Evolutionary conservation across 202 grass and related monocot species (phyloP).

Genomic region (Tripidium arundinaceum): DNA sequence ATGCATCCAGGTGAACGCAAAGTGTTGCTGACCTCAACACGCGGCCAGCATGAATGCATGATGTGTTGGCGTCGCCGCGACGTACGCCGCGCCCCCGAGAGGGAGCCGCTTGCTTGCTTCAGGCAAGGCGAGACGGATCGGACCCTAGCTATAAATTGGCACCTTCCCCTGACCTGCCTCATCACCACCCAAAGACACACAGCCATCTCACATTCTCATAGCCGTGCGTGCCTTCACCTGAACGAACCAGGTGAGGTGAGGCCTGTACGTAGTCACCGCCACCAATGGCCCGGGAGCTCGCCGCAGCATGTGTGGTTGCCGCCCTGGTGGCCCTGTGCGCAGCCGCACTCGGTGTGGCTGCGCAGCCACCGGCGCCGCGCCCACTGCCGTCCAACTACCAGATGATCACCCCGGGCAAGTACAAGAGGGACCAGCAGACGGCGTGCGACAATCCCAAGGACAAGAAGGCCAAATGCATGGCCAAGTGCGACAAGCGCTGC

Average conservation of each 20-base stretch:
- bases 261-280: not conserved
- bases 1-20: not conserved
- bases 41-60: not conserved
- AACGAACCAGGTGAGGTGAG: not conserved
- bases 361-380: not conserved
- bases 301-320: not conserved
- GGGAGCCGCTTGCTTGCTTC: too few species aligned
- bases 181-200: too few species aligned
- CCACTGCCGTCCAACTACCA: not conserved
- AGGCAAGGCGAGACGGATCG: too few species aligned
- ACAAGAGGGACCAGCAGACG: not conserved
- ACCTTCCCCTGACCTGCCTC: not conserved
- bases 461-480: not conserved
- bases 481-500: constrained; percentile 34
- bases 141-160: not conserved
- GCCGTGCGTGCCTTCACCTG: too few species aligned
- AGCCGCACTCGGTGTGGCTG: not conserved
- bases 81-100: too few species aligned
- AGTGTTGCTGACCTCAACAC: not conserved
- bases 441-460: not conserved
- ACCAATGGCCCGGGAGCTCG: not conserved
- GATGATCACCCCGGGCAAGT: not conserved
- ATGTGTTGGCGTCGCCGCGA: not conserved
- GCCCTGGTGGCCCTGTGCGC: not conserved
- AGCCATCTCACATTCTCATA: too few species aligned